Evolutionary conservation across 2,329 filamentous ascomycete species (phyloP), one percentile per base, ranked within the genome.

Genomic region (Dactylonectria estremocensis): DNA sequence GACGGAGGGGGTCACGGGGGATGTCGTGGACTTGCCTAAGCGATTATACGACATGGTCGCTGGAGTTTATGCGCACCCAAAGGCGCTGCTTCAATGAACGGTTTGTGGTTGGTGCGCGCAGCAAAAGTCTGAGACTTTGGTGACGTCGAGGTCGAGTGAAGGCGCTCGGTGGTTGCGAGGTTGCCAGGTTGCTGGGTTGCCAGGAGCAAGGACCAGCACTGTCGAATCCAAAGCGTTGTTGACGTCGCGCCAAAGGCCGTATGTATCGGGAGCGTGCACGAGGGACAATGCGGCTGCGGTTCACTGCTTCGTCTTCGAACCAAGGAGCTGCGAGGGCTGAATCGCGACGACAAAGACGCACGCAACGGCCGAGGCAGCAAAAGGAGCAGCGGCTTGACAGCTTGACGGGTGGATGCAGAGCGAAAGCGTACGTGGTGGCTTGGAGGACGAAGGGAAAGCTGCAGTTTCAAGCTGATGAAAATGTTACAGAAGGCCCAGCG

Each of bases 31-130:
- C 89, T 84, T 87, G 89, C 91, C 90, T 86, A 93, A 82, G 76
- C 91, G 90, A 85, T 93, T 92, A 84, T 94, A 94, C 79, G 90
- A 89, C 90, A 93, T 93, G 82, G 79, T 82, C 61, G 74, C 68
- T 69, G 40, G 60, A 59, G 70, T 71, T 67, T 66, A 69, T 70
- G 74, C 74, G 74, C 74, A 73, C 70, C 66, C 45, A 66, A 40
- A 64, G 65, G 74, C 67, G 74, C 72, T 53, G 43, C 64, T 45
- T 68, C 58, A 57, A 65, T 5, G 20, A 40, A 35, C 69, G 48
- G 33, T 40, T n/a, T 66, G 24, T 66, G 64, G 69, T 68, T 64
- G 69, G 71, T 48, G 58, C 46, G 24, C 53, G 46, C 31, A 28
- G 24, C 53, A n/a, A 43, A n/a, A 43, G 33, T 45, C 48, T 46